Evolutionary conservation across 768 basidiomycete species (phyloP), one percentile per base, ranked within the genome.

Genomic region (Strobilomyces confusus): DNA sequence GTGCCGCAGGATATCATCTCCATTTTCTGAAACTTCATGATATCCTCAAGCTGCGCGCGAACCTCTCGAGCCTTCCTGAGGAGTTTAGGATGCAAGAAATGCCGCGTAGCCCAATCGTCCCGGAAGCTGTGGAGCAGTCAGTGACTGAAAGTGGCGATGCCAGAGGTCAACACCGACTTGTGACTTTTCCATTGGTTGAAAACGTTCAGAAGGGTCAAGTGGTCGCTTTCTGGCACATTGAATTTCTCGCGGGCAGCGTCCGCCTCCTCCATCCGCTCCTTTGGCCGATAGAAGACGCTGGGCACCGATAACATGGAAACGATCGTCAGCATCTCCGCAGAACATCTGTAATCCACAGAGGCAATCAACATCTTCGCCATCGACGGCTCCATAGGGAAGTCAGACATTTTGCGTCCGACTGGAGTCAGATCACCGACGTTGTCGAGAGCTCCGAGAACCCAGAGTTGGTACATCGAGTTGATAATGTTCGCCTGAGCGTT

Each of bases 21-120:
- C 89, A 98, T 92, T 75, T 98, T 98, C 73, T 98, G 95, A 70
- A 91, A 89, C 65, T 97, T 95, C 94, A 98, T 98, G 70, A 99
- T 98, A 65, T 99, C 97, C 66, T 98, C 95, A 15, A 99, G 80
- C 73, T 99, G 97, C 3, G 80, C 82, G 29, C 97, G 84, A 34
- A 99, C 97, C 75, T 99, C 97, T 29, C 95, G 80, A 6, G 91
- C 90, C 71, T 99, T 99, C 38, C 95, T 79, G 33, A 99, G 79
- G 37, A 98, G 78, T 69, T 98, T 98, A 0, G 95, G 95, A 67
- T 99, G 97, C 48, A 98, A 68, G 75, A 98, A 99, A 69, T 99
- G 97, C 41, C 90, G 83, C 73, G 94, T 83, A 2, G 82, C 83
- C 97, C 95, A 99, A 40, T 93, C 89, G 64, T 99, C 97, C 20